Evolutionary conservation across 176 grass and related monocot genomes (phyloP).

Genomic region (Aegilops tauschii): DNA sequence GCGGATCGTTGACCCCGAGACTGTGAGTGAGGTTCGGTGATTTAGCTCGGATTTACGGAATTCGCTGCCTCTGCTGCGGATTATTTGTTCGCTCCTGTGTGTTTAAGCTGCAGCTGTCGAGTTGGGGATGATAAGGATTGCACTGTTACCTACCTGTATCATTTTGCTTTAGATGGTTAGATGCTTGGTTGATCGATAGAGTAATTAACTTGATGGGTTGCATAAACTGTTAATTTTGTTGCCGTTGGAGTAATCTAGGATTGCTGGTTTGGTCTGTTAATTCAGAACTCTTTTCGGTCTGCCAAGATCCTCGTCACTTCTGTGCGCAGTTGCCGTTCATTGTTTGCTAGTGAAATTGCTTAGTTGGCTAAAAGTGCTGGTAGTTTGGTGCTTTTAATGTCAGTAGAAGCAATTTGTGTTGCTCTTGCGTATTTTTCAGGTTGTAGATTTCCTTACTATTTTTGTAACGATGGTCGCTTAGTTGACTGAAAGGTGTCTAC

Average conservation of each 20-base stretch:
- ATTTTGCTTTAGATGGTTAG: background rate
- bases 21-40: background rate
- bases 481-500: background rate
- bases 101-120: constrained; percentile 1
- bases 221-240: background rate
- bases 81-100: background rate
- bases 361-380: constrained; percentile 8
- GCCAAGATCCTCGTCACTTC: background rate
- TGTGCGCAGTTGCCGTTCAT: background rate
- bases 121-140: background rate
- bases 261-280: background rate
- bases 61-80: background rate
- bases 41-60: constrained; percentile 21
- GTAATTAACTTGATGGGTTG: background rate
- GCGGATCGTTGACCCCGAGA: no score
- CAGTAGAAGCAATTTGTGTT: background rate
- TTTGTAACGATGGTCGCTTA: background rate
- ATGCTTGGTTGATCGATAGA: background rate
- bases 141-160: background rate
- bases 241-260: background rate
- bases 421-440: background rate
- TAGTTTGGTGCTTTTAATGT: background rate
- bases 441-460: background rate
- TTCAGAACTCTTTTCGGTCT: background rate
- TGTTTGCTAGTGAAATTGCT: constrained; percentile 14